Conservation (phyloP, 768 basidiomycete species). For the Cyathus striatus region DNA sequence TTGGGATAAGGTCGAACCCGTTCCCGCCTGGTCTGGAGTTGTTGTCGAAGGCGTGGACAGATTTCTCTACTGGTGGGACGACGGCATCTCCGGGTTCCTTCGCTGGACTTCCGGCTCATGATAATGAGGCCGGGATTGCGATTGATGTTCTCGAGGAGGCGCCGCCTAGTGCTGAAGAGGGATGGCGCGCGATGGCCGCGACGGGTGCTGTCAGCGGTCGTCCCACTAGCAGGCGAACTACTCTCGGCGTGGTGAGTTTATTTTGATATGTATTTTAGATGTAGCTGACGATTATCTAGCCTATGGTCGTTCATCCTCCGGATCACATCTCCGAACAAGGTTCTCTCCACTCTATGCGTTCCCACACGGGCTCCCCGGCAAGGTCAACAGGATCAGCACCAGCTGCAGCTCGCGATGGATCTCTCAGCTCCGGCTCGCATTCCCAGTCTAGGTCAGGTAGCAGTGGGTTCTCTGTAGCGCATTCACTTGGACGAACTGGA, state of each 20-base stretch:
- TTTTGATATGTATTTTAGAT: conserved; percentile 6
- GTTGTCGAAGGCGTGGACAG: conserved; percentile 25
- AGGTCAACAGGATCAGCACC: conserved; percentile 52
- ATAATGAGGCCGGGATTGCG: conserved; percentile 29
- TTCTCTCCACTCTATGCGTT: conserved; percentile 61
- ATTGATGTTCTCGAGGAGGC: conserved; percentile 67
- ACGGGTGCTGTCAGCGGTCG: conserved; percentile 20
- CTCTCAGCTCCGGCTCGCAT: conserved; percentile 48
- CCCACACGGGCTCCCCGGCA: conserved; percentile 45
- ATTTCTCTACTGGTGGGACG: conserved; percentile 10
- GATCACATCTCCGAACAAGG: conserved; percentile 52
- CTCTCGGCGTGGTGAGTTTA: conserved; percentile 59
- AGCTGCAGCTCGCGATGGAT: conserved; percentile 37
- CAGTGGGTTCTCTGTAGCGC: conserved; percentile 25
- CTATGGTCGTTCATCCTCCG: conserved; percentile 39
- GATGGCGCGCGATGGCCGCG: conserved; percentile 49
- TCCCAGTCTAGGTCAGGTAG: conserved; percentile 29
- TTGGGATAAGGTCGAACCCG: conserved; percentile 17
- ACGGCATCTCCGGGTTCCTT: conserved; percentile 9
- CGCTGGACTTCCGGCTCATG: conserved; percentile 7
- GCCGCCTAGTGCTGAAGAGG: conserved; percentile 55
- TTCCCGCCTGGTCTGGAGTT: conserved; percentile 33
- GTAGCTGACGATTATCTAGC: conserved; percentile 1
- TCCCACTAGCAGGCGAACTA: conserved; percentile 50
- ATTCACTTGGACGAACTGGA: conserved; percentile 40